A percentile compares a stretch with the other conserved stretches of the same genome.
Conservation (phyloP, 2,329 filamentous ascomycete genomes). For the Verticillium tricorpus region DNA sequence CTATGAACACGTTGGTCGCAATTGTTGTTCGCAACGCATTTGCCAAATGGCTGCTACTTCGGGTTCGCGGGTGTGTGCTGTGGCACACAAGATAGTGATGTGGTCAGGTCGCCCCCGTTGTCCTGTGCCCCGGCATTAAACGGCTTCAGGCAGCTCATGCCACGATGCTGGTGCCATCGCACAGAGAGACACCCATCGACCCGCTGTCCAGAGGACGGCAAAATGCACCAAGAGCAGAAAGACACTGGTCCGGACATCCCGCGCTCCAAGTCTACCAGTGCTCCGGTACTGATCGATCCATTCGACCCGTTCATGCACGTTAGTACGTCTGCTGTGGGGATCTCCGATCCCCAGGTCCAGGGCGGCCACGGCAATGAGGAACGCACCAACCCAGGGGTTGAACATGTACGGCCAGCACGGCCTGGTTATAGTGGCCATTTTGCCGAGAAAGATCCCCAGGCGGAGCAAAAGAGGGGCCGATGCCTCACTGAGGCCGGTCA, state of each 20-base stretch:
- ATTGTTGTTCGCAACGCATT: background rate
- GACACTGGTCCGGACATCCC: slow-evolving; percentile 25
- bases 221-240: slow-evolving; percentile 28
- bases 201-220: slow-evolving; percentile 27
- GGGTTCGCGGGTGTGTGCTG: too few species aligned
- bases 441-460: slow-evolving; percentile 61
- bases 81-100: too few species aligned
- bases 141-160: background rate
- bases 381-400: slow-evolving; percentile 60
- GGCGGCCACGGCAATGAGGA: slow-evolving; percentile 64
- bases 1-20: background rate
- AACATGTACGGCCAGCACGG: slow-evolving; percentile 70
- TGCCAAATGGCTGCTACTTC: too few species aligned
- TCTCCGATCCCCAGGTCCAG: slow-evolving; percentile 53
- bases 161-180: slow-evolving; percentile 8
- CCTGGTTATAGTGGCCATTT: slow-evolving; percentile 59
- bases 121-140: background rate
- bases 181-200: slow-evolving; percentile 28
- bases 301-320: background rate
- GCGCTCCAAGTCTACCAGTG: slow-evolving; percentile 13
- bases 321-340: background rate
- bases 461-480: slow-evolving; percentile 38
- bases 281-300: background rate
- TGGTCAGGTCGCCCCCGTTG: too few species aligned
- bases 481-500: slow-evolving; percentile 21